Evolutionary conservation across 768 basidiomycete species (phyloP).

Genomic region (Mycena floridula): DNA sequence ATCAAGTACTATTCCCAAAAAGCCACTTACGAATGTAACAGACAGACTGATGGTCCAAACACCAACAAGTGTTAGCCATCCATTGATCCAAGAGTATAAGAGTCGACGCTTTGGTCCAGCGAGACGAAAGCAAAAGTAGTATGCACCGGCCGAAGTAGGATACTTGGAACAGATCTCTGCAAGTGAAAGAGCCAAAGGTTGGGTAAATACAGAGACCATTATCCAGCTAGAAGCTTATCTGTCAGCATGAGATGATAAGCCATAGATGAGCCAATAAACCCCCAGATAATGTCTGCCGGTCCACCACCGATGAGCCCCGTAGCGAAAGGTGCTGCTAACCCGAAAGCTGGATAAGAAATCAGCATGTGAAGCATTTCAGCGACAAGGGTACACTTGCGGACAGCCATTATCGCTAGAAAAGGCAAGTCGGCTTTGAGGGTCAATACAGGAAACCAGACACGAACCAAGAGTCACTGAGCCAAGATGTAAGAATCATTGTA

Average conservation of each 20-base stretch:
- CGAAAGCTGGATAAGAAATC: constrained; percentile 35
- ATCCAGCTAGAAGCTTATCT: constrained; percentile 41
- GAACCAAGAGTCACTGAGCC: constrained; percentile 43
- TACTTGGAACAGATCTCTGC: constrained; percentile 57
- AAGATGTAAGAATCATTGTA: neutral
- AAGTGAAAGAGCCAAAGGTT: constrained; percentile 45
- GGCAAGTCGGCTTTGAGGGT: constrained; percentile 2
- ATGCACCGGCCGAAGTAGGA: constrained; percentile 56
- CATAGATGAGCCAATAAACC: too few relatives aligned
- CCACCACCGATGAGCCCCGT: constrained; percentile 51
- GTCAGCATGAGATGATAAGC: neutral
- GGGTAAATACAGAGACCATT: constrained; percentile 40
- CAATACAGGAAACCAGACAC: constrained; percentile 6
- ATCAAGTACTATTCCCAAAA: too few relatives aligned
- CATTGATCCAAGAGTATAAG: constrained; percentile 57
- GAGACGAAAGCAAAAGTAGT: constrained; percentile 63
- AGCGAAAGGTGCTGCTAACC: constrained; percentile 49
- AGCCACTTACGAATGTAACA: constrained; percentile 47
- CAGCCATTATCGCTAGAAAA: constrained; percentile 49
- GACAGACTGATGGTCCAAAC: constrained; percentile 66
- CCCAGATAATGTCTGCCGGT: constrained; percentile 54
- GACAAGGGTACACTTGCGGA: constrained; percentile 47
- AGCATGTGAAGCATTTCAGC: neutral
- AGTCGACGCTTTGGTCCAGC: constrained; percentile 45
- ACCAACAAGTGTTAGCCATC: constrained; percentile 64